Percentiles rank a stretch among this genome's conserved stretches.
Conservation (phyloP, 1,284 basidiomycete genomes). For the Ganoderma lingzhi region DNA sequence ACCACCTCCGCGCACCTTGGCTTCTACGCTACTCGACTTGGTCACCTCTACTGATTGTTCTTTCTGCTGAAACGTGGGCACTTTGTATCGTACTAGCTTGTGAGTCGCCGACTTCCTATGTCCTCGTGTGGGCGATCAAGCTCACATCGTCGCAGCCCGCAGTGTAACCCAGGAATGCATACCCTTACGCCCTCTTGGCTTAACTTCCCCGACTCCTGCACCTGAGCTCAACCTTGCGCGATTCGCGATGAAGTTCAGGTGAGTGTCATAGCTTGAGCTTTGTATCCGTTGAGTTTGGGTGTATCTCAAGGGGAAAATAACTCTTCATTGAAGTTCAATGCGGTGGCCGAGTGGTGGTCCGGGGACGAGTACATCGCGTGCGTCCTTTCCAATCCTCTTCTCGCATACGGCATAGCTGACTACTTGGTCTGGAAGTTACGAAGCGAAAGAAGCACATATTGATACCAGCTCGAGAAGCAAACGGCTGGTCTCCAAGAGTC, state of each 20-base stretch:
- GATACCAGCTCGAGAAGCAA: constrained; percentile 57
- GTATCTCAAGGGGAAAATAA: no score
- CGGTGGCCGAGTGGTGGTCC: constrained; percentile 52
- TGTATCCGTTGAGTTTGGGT: no score
- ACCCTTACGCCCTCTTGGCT: constrained; percentile 38
- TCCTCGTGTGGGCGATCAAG: constrained; percentile 9
- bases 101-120: background rate
- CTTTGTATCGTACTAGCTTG: constrained; percentile 8
- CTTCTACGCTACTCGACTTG: background rate
- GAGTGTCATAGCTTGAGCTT: no score
- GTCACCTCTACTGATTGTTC: background rate
- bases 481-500: no score
- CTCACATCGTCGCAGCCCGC: constrained; percentile 12
- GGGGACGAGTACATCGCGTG: constrained; percentile 90
- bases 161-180: constrained; percentile 36
- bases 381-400: constrained; percentile 39
- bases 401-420: background rate
- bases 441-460: constrained; percentile 84
- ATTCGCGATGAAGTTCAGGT: no score
- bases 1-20: background rate
- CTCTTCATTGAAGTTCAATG: no score
- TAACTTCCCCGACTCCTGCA: no score
- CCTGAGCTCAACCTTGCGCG: no score
- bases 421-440: constrained; percentile 62
- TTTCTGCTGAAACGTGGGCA: background rate